These are phyloP conservation scores for Amorphotheca resinae DNA, from an alignment of 495 filamentous ascomycete species.

Conservation along the genomic window DNA sequence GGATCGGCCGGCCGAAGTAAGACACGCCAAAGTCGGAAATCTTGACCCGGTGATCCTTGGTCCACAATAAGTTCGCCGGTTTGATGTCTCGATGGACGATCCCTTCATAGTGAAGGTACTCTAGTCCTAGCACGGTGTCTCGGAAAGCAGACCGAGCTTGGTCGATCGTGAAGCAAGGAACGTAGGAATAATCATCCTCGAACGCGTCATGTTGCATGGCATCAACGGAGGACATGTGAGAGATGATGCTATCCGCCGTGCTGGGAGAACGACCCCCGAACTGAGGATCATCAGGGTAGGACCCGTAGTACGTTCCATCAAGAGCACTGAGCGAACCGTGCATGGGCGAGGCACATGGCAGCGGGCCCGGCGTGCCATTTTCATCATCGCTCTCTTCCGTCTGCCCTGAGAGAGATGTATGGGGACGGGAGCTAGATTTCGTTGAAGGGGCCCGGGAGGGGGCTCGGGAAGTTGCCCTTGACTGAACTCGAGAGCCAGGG, in stretches of 20 bases:
- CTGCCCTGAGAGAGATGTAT: constrained; percentile 25
- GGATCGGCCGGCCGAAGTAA: constrained; percentile 76
- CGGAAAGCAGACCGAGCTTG: constrained; percentile 80
- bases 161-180: constrained; percentile 79
- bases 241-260: constrained; percentile 47
- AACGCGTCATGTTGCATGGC: constrained; percentile 42
- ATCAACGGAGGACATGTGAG: constrained; percentile 45
- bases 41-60: constrained; percentile 74
- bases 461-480: constrained; percentile 30
- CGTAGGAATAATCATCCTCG: constrained; percentile 77
- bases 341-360: constrained; percentile 26
- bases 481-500: constrained; percentile 30
- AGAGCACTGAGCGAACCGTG: constrained; percentile 43
- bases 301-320: constrained; percentile 65
- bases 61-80: constrained; percentile 90
- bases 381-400: constrained; percentile 31
- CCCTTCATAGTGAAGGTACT: constrained; percentile 92
- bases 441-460: constrained; percentile 28
- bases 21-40: constrained; percentile 99
- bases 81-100: constrained; percentile 99
- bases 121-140: constrained; percentile 85
- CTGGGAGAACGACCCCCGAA: constrained; percentile 46
- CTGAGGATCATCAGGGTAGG: constrained; percentile 45
- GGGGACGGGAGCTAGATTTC: constrained; percentile 16
- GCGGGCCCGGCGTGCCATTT: constrained; percentile 30